Evolutionary conservation across 805 yeast genomes (phyloP), one percentile per base, ranked within the genome.

Genomic region (Saccharomycopsis synnaedendra): DNA sequence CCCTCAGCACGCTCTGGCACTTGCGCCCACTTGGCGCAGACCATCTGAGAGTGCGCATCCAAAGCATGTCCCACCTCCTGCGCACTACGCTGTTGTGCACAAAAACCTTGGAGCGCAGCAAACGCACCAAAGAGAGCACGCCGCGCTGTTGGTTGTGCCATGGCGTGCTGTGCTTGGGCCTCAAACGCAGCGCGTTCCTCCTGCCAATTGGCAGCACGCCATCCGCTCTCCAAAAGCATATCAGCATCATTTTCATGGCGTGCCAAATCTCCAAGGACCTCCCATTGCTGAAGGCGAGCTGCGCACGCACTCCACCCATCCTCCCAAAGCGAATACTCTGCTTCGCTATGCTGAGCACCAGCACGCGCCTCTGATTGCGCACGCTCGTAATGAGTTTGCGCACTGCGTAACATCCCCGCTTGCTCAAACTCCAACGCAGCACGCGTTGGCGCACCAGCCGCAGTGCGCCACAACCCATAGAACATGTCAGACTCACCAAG

Each of bases 191-290:
- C 19, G 54, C 89, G 75, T 57, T 93, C 98, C 5, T 94, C 81
- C 52, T 80, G 82, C 99, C 99, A 93, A 59, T 94, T 97, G 4
- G 98, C 97, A 39, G 90, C 95, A 59, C 98, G 74, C 99, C 99
- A 93, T 39, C 97, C 98, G 72, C 98, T 93, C 63, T 93, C 99
- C n/a, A 93, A 69, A 30, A 94, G 66, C 55, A 93, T 70, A 59
- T 93, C 98, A 0, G 96, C 87, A 61, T 89, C 93, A 0, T 96
- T 97, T 69, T 94, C 99, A 60, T 93, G 97, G 57, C 90, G 87
- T 3, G 99, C 97, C 36, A 94, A 70, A 57, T 94, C 99, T 0
- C 97, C 89, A 50, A 93, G 69, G 42, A 94, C 82, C 60, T 93
- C 98, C 99, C 99, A 93, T 54, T 93, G 97, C 60, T 93, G 98